These are phyloP conservation scores for Microcyclospora tardicrescens DNA, from an alignment of 2,329 filamentous ascomycete genomes.

Conservation along the genomic window DNA sequence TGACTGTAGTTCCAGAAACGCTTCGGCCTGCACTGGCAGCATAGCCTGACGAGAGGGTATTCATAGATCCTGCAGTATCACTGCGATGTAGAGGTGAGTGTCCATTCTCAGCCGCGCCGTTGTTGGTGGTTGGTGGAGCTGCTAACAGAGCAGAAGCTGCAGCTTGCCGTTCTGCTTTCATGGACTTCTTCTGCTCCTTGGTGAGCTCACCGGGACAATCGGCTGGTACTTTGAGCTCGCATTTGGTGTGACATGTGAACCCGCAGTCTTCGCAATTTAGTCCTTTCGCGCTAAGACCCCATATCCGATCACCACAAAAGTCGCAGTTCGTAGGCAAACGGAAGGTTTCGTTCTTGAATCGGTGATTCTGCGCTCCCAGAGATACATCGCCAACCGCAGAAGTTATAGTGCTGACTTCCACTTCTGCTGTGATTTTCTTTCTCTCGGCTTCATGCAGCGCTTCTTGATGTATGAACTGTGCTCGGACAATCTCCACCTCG, in stretches of 20 bases:
- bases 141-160: slow-evolving; percentile 46
- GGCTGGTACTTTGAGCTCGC: slow-evolving; percentile 95
- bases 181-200: slow-evolving; percentile 91
- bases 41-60: slow-evolving; percentile 68
- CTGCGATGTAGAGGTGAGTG: slow-evolving; percentile 53
- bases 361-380: slow-evolving; percentile 83
- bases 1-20: slow-evolving; percentile 45
- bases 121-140: slow-evolving; percentile 11
- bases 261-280: slow-evolving; percentile 94
- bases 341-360: slow-evolving; percentile 98
- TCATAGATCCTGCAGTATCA: slow-evolving; percentile 76
- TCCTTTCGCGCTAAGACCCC: slow-evolving; percentile 91
- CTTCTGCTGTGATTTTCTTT: slow-evolving; percentile 73
- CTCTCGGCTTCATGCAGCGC: slow-evolving; percentile 72
- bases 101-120: slow-evolving; percentile 13
- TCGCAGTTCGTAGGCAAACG: slow-evolving; percentile 99
- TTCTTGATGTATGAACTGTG: slow-evolving; percentile 76
- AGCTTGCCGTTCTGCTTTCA: slow-evolving; percentile 76
- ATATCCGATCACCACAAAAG: slow-evolving; percentile 89
- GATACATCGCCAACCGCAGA: slow-evolving; percentile 83
- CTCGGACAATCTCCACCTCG: slow-evolving; percentile 70
- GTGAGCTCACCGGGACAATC: slow-evolving; percentile 87
- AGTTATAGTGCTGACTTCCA: slow-evolving; percentile 90
- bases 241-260: slow-evolving; percentile 97
- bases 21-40: slow-evolving; percentile 67